Evolutionary conservation across 306 rosid species (phyloP), one percentile per base, ranked within the genome.

Genomic region (Lathyrus oleraceus): DNA sequence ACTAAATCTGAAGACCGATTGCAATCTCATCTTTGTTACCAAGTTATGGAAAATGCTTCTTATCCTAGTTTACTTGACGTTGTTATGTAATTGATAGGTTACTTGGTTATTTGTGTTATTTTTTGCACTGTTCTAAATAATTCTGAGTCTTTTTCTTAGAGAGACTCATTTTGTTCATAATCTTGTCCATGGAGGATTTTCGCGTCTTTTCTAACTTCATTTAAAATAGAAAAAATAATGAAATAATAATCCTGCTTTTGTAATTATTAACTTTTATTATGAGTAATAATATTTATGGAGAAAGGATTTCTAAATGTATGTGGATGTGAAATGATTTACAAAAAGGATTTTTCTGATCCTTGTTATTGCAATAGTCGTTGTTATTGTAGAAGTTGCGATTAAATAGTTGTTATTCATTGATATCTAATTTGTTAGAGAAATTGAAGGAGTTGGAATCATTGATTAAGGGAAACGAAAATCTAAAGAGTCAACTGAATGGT

Each of bases 151-250:
- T 93, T 83, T 88, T 93, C 84, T 90, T 92, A 72, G 98, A 87
- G 10, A 72, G 52, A 76, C 82, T 88, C 76, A 93, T 81, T 79
- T 93, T 90, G 80, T 72, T 93, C 98, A 93, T 90, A 54, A 93
- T 93, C 85, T 87, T 93, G 78, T 93, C 90, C 91, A 93, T 90
- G 20, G 98, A 87, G 5, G 92, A 88, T 23, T 96, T 87, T 79
- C 96, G 82, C 84, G 82, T 87, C 87, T 90, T 93, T 78, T 93
- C 98, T 81, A 93, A 82, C 84, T 90, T 93, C 98, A 90, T 93
- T 97, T 93, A 84, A 78, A 67, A 75, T 59, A 61, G 17, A 23
- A 74, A 73, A 69, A 59, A 17, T 15, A 54, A 63, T 21, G 20
- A 71, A 62, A 69, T 38, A 39, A 75, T 39, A 28, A 30, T 67